Percentiles rank a stretch among this genome's conserved stretches.
These are phyloP conservation scores for Ziziphus jujuba DNA, from an alignment of 306 rosid genomes.

Conservation along the genomic window DNA sequence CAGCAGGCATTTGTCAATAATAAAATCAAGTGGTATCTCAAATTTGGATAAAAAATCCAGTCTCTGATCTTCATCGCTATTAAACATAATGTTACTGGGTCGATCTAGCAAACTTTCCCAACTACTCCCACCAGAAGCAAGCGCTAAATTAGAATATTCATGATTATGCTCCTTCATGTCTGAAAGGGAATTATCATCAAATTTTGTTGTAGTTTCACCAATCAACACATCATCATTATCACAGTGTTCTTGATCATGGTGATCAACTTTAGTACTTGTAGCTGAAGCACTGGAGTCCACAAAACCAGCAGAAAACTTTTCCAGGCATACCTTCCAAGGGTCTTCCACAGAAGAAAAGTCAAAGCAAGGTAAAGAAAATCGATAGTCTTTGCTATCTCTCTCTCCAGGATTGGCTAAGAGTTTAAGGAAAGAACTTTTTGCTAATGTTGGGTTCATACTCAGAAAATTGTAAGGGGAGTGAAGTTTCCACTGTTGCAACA, in stretches of 20 bases:
- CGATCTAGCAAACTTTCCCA: constrained; percentile 80
- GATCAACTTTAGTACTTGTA: constrained; percentile 32
- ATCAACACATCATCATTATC: constrained; percentile 34
- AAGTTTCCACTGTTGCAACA: constrained; percentile 36
- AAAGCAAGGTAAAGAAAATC: constrained; percentile 52
- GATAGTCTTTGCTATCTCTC: constrained; percentile 29
- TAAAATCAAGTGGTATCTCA: constrained; percentile 82
- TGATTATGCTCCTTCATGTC: constrained; percentile 31
- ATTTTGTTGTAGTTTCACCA: constrained; percentile 22
- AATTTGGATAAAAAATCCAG: constrained; percentile 39
- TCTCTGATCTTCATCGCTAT: constrained; percentile 37
- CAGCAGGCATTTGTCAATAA: constrained; percentile 83
- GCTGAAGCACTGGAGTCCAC: constrained; percentile 32
- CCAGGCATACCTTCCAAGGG: constrained; percentile 64
- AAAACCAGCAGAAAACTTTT: constrained; percentile 35
- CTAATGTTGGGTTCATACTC: constrained; percentile 74
- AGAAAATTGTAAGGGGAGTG: constrained; percentile 47
- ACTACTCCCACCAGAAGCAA: constrained; percentile 76
- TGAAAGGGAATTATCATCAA: constrained; percentile 34
- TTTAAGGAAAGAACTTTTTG: constrained; percentile 49
- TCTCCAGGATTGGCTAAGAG: constrained; percentile 41
- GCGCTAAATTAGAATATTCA: constrained; percentile 22
- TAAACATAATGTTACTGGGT: constrained; percentile 31
- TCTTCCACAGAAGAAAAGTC: constrained; percentile 72
- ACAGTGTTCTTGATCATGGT: constrained; percentile 26